These are phyloP conservation scores for Cystobasidiaceae sp. DNA, from an alignment of 1,284 basidiomycete species.

Conservation along the genomic window DNA sequence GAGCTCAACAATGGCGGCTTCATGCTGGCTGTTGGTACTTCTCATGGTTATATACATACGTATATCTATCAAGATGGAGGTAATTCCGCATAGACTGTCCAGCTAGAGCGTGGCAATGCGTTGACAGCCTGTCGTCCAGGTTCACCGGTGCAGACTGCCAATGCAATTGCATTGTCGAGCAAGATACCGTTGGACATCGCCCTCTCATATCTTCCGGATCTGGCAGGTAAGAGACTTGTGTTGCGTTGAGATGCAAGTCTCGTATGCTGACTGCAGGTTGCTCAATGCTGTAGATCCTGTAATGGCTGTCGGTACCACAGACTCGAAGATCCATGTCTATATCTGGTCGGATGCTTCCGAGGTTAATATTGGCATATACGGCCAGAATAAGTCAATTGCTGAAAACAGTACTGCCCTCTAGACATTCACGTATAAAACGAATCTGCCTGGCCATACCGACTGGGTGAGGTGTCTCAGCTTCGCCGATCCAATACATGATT, in stretches of 20 bases:
- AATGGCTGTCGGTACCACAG: conserved; percentile 25
- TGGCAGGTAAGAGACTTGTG: neutral
- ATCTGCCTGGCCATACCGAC: conserved; percentile 82
- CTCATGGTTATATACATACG: conserved; percentile 67
- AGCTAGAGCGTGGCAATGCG: too few species aligned
- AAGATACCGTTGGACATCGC: conserved; percentile 20
- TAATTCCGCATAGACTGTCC: too few species aligned
- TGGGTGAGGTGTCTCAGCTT: conserved; percentile 81
- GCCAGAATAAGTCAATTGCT: neutral
- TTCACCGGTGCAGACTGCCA: neutral
- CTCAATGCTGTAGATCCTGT: neutral
- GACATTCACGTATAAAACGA: conserved; percentile 22
- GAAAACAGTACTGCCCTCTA: neutral
- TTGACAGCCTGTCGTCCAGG: neutral
- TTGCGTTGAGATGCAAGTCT: neutral
- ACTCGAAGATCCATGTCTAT: conserved; percentile 20
- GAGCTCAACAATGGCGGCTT: conserved; percentile 42
- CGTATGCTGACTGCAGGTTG: neutral
- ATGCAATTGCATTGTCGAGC: neutral
- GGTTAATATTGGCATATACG: neutral
- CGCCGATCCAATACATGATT: conserved; percentile 45
- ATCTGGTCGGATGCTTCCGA: neutral
- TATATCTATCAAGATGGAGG: too few species aligned
- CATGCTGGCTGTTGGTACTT: conserved; percentile 65
- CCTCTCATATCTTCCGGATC: neutral